A percentile compares a stretch with the other conserved stretches of the same genome.
Conservation (phyloP, 2,329 filamentous ascomycete genomes). For the Calycina herbarum region DNA sequence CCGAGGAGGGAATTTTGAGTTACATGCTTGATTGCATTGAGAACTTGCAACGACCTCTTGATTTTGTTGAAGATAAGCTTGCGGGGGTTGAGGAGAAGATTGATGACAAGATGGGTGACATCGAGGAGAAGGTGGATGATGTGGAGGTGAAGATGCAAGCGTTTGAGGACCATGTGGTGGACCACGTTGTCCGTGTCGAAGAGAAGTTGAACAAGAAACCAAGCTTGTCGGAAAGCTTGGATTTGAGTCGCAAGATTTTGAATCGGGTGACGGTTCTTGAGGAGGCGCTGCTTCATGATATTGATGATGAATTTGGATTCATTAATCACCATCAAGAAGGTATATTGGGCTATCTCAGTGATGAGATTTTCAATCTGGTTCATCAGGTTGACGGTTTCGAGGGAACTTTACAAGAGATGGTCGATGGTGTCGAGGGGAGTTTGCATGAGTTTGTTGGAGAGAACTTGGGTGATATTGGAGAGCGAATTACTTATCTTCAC, state of each 20-base stretch:
- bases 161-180: no score
- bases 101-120: no score
- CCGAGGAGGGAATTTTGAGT: not conserved
- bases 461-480: not conserved
- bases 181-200: no score
- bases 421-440: not conserved
- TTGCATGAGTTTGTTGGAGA: not conserved
- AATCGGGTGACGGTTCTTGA: not conserved
- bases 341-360: not conserved
- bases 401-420: not conserved
- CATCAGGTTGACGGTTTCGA: not conserved
- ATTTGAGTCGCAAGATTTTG: not conserved
- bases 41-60: not conserved
- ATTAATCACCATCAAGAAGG: not conserved
- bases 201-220: no score
- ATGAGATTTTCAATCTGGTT: not conserved
- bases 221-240: not conserved
- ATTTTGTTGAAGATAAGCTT: not conserved
- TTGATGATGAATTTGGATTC: not conserved
- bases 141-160: no score
- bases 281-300: not conserved
- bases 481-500: not conserved
- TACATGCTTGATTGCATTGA: not conserved
- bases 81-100: not conserved
- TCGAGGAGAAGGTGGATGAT: no score